Conservation (phyloP, 2,329 filamentous ascomycete genomes). For the Coleophoma eucalyptorum region DNA sequence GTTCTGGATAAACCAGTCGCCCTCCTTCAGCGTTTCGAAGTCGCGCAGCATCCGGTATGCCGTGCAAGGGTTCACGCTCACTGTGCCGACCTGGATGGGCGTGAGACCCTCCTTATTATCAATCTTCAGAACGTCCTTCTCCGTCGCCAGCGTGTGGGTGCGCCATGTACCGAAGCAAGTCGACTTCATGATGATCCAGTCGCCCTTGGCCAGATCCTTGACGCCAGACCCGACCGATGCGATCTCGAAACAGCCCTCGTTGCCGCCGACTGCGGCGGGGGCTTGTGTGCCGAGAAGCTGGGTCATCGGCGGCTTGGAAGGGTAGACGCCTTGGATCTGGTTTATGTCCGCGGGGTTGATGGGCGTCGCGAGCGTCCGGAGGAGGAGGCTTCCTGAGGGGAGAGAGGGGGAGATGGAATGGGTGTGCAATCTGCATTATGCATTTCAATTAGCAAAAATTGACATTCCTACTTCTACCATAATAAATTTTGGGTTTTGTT, state of each 20-base stretch:
- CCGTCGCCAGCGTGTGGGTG: constrained; percentile 73
- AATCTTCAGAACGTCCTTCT: constrained; percentile 62
- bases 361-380: constrained; percentile 85
- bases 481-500: neutral
- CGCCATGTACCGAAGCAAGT: constrained; percentile 92
- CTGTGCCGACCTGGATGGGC: constrained; percentile 77
- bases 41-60: constrained; percentile 91
- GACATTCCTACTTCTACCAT: neutral
- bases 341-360: constrained; percentile 99
- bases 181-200: constrained; percentile 88
- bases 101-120: constrained; percentile 67
- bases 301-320: constrained; percentile 75
- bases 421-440: constrained; percentile 53
- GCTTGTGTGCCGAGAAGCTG: constrained; percentile 71
- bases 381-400: constrained; percentile 62
- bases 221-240: constrained; percentile 57
- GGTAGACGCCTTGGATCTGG: constrained; percentile 95
- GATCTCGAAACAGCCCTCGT: constrained; percentile 95
- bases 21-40: constrained; percentile 63
- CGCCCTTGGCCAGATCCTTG: constrained; percentile 64
- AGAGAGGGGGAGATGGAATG: constrained; percentile 76
- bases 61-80: constrained; percentile 89
- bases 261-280: constrained; percentile 77
- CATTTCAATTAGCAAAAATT: neutral
- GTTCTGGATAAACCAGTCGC: constrained; percentile 96